A percentile compares a stretch with the other conserved stretches of the same genome.
Evolutionary conservation across 1,284 basidiomycete species (phyloP).

Genomic region (Papiliotrema terrestris): DNA sequence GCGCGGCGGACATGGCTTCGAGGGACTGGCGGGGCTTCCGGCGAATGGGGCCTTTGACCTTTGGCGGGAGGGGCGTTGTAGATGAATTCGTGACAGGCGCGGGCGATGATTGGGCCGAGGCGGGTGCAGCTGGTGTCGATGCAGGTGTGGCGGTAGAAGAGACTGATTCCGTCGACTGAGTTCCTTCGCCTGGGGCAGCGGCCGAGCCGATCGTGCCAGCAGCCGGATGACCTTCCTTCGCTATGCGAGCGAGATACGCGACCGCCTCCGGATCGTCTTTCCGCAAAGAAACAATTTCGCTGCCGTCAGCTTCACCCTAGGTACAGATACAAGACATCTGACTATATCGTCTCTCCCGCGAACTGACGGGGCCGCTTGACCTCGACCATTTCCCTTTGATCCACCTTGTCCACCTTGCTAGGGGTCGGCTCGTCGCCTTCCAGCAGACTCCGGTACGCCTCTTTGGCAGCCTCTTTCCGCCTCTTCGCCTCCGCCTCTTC

Average conservation of each 20-base stretch:
- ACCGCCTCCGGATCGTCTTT: slow-evolving; percentile 39
- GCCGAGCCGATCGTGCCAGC: not conserved
- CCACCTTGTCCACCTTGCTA: slow-evolving; percentile 2
- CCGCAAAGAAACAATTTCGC: slow-evolving; percentile 38
- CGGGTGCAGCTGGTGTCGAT: not conserved
- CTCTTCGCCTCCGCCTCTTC: slow-evolving; percentile 18
- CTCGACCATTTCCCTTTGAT: slow-evolving; percentile 31
- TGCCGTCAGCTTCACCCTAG: slow-evolving; percentile 12
- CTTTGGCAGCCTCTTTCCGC: slow-evolving; percentile 20
- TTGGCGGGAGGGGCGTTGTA: not conserved
- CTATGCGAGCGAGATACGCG: slow-evolving; percentile 16
- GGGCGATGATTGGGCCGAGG: not conserved
- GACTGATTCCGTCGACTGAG: not conserved
- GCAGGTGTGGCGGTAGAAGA: not conserved
- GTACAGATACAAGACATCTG: slow-evolving; percentile 10
- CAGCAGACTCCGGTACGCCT: slow-evolving; percentile 7
- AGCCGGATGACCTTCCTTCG: not conserved
- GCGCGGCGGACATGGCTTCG: slow-evolving; percentile 43
- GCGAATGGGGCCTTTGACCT: slow-evolving; percentile 12
- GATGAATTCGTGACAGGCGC: not conserved
- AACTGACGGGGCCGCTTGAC: slow-evolving; percentile 40
- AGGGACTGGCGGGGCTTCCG: slow-evolving; percentile 45
- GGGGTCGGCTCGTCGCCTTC: not conserved
- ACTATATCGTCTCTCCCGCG: slow-evolving; percentile 46
- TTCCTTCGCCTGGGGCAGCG: not conserved